A percentile compares a stretch with the other conserved stretches of the same genome.
These are phyloP conservation scores for Alternaria tenuissima DNA, from an alignment of 2,329 filamentous ascomycete genomes.

Conservation along the genomic window DNA sequence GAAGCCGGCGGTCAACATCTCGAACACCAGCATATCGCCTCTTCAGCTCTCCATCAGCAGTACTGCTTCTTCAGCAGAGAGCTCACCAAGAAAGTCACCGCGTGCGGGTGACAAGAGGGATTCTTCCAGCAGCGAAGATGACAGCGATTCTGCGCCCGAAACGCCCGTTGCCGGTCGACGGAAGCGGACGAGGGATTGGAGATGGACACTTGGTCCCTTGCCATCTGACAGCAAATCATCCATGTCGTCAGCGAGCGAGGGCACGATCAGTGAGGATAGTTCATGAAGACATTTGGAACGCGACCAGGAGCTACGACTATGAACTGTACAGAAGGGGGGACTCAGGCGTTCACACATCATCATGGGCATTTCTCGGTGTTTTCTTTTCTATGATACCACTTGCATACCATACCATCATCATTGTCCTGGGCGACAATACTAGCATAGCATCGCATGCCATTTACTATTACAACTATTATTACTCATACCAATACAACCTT, in stretches of 20 bases:
- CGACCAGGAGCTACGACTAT: not conserved
- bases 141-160: conserved; percentile 60
- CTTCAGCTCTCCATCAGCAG: conserved; percentile 18
- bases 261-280: conserved; percentile 41
- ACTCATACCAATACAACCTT: too few relatives aligned
- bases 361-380: conserved; percentile 20
- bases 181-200: conserved; percentile 64
- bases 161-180: conserved; percentile 63
- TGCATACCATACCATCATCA: conserved; percentile 5
- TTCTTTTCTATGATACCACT: conserved; percentile 18
- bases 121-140: conserved; percentile 52
- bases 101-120: conserved; percentile 55
- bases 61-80: conserved; percentile 32
- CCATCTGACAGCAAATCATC: conserved; percentile 34
- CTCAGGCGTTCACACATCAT: conserved; percentile 8
- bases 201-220: conserved; percentile 64
- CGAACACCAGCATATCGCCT: conserved; percentile 24
- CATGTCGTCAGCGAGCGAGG: conserved; percentile 33
- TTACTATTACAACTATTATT: not conserved
- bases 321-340: conserved; percentile 1
- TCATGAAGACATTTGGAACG: conserved; percentile 21
- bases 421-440: conserved; percentile 9
- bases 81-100: conserved; percentile 37
- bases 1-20: conserved; percentile 18
- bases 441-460: conserved; percentile 7